Evolutionary conservation across 164 flowering plant species (phyloP), one percentile per base, ranked within the genome.

Genomic region (Saururus chinensis): DNA sequence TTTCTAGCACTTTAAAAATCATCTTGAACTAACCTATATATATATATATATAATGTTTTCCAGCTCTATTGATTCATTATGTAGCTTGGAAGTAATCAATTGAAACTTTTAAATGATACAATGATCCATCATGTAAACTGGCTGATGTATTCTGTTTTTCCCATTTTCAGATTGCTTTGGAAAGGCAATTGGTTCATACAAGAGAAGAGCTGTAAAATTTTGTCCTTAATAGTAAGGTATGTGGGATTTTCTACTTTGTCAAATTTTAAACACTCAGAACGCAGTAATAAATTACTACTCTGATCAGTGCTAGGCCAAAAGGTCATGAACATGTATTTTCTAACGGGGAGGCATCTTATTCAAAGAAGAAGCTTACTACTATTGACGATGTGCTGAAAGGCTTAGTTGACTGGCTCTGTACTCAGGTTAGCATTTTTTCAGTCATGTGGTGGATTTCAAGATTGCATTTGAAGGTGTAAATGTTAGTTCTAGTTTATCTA

Each of bases 141-240:
- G 17, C 49, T 45, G 11, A 45, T 13, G 11, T 45, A 4, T 45
- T 45, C 49, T 45, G 49, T 53, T 68, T 30, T 30, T 65, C 19
- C 56, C 57, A 51, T 53, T 73, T 82, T 65, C 93, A 93, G 99
- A 74, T 78, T 88, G 85, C 87, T 93, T 26, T 82, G 89, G 93
- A 87, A 79, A 68, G 95, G 93, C 42, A 93, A 86, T 63, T 93
- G 96, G 97, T 93, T 85, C 82, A 83, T 85, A 63, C 96, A 90
- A 73, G 97, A 90, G 81, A 93, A 84, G 79, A 87, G 97, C 81
- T 93, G 95, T 71, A 88, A 80, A 83, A 87, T 88, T 77, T 81
- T 93, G 66, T 74, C 93, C 49, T 45, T 75, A 64, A 74, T 90
- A 57, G 77, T 88, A 56, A 86, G 96, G 98, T 53, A 21, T 42